phyloP scores from a whole-genome alignment of 2,329 filamentous ascomycete species.

The Colletotrichum sidae region DNA sequence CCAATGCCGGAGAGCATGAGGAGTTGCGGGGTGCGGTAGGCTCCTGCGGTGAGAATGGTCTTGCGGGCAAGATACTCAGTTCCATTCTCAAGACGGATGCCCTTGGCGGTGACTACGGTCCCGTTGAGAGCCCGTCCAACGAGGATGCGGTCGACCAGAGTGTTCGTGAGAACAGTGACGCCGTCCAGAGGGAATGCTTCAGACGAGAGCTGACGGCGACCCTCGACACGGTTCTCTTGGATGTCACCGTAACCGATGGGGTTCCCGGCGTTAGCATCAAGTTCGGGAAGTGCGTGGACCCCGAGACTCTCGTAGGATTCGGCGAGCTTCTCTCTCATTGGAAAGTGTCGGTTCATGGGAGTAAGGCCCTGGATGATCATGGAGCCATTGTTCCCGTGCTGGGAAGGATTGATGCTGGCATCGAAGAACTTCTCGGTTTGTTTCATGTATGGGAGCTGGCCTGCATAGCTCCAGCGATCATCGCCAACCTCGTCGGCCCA shows the following conservation, averaged over 20 bases:
- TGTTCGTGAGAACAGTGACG: constrained; percentile 41
- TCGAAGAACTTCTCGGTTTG: constrained; percentile 50
- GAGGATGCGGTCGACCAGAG: constrained; percentile 40
- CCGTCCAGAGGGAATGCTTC: constrained; percentile 42
- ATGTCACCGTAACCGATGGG: constrained; percentile 50
- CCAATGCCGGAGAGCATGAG: constrained; percentile 65
- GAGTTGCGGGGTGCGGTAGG: constrained; percentile 63
- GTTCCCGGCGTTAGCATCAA: constrained; percentile 44
- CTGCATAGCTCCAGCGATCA: constrained; percentile 56
- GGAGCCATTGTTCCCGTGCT: constrained; percentile 53
- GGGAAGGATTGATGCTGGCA: constrained; percentile 44
- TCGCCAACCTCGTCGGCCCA: constrained; percentile 53
- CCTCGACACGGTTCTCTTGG: constrained; percentile 42
- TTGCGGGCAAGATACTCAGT: constrained; percentile 42
- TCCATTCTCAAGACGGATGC: constrained; percentile 45
- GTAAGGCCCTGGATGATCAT: constrained; percentile 46
- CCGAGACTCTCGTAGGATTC: constrained; percentile 55
- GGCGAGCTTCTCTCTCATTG: constrained; percentile 49
- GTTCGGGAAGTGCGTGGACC: constrained; percentile 40
- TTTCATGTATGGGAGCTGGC: constrained; percentile 58
- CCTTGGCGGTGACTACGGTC: constrained; percentile 36
- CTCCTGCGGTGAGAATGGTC: constrained; percentile 57
- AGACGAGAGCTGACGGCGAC: constrained; percentile 41
- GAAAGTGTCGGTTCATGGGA: constrained; percentile 49
- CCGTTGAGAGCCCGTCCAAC: constrained; percentile 13